phyloP scores from a whole-genome alignment of 2,329 filamentous ascomycete genomes.

The Leptosphaerulina australis region DNA sequence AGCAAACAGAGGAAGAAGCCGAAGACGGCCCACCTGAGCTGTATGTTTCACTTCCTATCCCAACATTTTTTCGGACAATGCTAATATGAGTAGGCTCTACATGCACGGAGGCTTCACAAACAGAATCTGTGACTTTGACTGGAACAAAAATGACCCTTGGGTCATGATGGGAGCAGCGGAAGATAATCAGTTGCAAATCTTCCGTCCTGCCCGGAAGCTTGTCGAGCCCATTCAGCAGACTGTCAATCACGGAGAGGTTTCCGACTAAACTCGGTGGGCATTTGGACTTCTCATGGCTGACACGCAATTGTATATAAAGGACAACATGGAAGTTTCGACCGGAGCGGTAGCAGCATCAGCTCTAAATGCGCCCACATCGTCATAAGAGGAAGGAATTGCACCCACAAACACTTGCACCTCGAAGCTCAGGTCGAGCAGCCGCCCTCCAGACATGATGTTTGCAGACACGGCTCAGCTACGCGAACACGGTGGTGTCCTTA shows the following conservation, averaged over 20 bases:
- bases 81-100: slow-evolving; percentile 68
- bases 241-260: slow-evolving; percentile 48
- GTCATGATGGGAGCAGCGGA: slow-evolving; percentile 93
- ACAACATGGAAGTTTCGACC: background rate
- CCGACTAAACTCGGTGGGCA: slow-evolving; percentile 38
- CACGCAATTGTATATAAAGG: background rate
- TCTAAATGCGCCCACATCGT: background rate
- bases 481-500: background rate
- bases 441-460: no score
- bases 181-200: slow-evolving; percentile 95
- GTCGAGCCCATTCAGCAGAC: slow-evolving; percentile 46
- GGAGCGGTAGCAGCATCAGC: background rate
- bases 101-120: slow-evolving; percentile 99
- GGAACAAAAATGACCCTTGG: slow-evolving; percentile 98
- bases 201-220: slow-evolving; percentile 50
- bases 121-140: slow-evolving; percentile 94
- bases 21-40: slow-evolving; percentile 95
- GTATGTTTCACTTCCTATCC: slow-evolving; percentile 59
- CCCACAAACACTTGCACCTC: background rate
- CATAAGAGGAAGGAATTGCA: background rate
- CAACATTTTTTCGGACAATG: background rate
- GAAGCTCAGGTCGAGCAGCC: background rate
- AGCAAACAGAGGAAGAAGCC: slow-evolving; percentile 91
- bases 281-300: slow-evolving; percentile 4
- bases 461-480: no score